Base-by-base conservation (phyloP, 768 basidiomycete genomes). In the Coprinopsis cinerea region DNA sequence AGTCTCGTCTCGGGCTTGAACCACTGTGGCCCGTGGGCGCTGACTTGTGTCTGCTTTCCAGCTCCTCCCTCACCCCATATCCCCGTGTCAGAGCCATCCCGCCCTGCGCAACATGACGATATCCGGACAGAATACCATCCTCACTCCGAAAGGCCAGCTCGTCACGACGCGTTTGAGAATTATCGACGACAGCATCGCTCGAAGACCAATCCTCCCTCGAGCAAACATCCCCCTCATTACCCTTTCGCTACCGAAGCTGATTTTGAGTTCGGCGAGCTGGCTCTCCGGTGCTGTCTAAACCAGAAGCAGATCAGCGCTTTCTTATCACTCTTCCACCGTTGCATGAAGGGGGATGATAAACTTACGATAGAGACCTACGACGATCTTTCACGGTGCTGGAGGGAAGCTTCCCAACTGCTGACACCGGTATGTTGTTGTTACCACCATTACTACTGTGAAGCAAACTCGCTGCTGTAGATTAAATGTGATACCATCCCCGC, bases 401-500 rank as follows among this genome's bases (percentile, higher is more conserved):
- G 35, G 4, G 32, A n/a, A 18, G 27, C 28, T 3, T 4, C 28
- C 15, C 28, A 47, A n/a, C 3, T n/a, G 10, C 27, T 32, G 10
- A 47, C 18, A 10, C 32, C 45, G 32, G 45, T 47, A 35, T 47
- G 45, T 47, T 47, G 27, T n/a, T 35, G 15, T 34, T 34, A 20
- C 15, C 15, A 15, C 15, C 7, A 32, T 32, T 15, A 9, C 7
- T 7, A 32, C 7, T 32, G 15, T 32, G 15, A 9, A 15, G 9
- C 9, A 32, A 7, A 32, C 7, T 26, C 22, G 23, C 30, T 30
- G 18, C 18, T n/a, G 20, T 51, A 58, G 57, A 53, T 52, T 34
- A 26, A 14, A 24, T 39, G 48, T 24, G 15, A 52, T 3, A 39
- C 3, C 5, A 18, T 51, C 18, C 1, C 11, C 3, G 51, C 49